Base-by-base conservation (phyloP, 2,329 filamentous ascomycete species). In the Aureobasidium uvarum region DNA sequence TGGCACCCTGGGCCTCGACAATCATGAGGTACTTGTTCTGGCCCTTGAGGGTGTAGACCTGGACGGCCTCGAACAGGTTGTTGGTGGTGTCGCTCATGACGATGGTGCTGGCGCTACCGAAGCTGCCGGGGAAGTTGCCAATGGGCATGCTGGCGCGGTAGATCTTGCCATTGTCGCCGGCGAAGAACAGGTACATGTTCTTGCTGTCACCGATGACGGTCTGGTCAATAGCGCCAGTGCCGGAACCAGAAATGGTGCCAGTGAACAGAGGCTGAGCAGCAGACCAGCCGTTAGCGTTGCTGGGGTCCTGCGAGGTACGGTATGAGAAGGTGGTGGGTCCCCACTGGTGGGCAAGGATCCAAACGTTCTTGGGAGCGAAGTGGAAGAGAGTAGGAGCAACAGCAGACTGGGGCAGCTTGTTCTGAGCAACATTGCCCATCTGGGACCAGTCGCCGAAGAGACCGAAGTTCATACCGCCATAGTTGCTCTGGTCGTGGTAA, bases 291-390 rank as follows among this genome's bases (percentile, higher is more conserved):
- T 85, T 86, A 1, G 78, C 73, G 66, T 86, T 81, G 67, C 81
- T 81, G 0, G 86, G 85, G 70, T 89, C 80, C 58, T 67, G 82
- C 0, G 85, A 84, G 1, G 86, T 89, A 58, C 75, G 75, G 79
- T 88, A 89, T 2, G 81, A 81, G 77, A 89, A 89, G 0, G 85
- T 70, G 0, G 80, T 83, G 0, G 83, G 71, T 1, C 85, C 85
- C 85, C 85, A 88, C 73, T 89, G 85, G 71, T 87, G 83, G n/a
- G 85, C 83, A 0, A 89, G 79, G n/a, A 88, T 76, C 86, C 86
- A 89, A 68, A 83, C 74, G 68, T 76, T 79, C 76, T 87, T 88
- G 0, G 86, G 86, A 5, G 72, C 69, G 70, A 88, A 89, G 78
- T 82, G 85, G 77, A 89, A 87, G 55, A 89, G 75, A 0, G 85